These are phyloP conservation scores for Perkinsela sp. DNA, from an alignment of 208 protist species.

Conservation along the genomic window DNA sequence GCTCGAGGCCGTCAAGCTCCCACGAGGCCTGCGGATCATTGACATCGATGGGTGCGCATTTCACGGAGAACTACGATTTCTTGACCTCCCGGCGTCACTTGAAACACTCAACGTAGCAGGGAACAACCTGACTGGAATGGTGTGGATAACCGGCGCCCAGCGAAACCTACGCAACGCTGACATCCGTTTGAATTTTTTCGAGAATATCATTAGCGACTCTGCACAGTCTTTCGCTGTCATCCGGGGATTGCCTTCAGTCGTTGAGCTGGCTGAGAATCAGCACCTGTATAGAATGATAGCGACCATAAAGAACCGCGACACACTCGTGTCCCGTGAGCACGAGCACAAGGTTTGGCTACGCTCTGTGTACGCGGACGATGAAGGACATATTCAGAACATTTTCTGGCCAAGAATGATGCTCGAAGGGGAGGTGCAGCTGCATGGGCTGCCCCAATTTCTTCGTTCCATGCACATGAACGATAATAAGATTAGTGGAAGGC, in stretches of 20 bases:
- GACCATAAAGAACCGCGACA: not conserved
- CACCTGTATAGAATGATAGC: not conserved
- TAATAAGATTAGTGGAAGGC: not conserved
- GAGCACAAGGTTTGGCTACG: not conserved
- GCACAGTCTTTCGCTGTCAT: not conserved
- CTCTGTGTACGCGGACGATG: not conserved
- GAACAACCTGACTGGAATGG: not conserved
- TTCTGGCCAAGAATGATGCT: not conserved
- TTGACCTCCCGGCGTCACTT: not conserved
- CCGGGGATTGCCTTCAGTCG: not conserved
- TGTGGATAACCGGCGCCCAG: not conserved
- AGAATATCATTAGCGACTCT: not conserved
- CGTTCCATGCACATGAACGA: not conserved
- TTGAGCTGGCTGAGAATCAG: not conserved
- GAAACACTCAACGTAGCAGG: not conserved
- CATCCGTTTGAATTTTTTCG: not conserved
- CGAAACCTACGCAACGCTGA: not conserved
- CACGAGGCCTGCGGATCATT: not conserved
- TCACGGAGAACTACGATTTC: not conserved
- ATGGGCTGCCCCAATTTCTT: not conserved
- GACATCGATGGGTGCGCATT: not conserved
- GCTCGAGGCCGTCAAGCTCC: not conserved
- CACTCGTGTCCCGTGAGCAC: not conserved
- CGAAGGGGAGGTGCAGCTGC: not conserved
- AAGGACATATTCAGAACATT: not conserved